Base-by-base conservation (phyloP, 179 eudicot genomes). In the Spinacia oleracea region DNA sequence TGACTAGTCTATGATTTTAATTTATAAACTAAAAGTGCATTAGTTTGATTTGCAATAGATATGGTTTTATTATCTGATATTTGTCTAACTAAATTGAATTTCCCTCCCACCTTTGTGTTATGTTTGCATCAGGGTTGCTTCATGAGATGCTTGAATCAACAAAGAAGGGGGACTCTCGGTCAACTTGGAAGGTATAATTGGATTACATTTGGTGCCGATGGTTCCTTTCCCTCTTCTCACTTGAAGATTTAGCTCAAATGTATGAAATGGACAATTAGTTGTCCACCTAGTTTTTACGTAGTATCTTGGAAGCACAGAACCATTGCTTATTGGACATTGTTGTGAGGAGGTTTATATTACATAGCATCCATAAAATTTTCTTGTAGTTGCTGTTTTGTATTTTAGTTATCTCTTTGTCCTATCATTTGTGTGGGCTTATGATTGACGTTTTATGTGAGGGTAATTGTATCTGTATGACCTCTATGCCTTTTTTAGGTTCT, bases 141-240 rank as follows among this genome's bases (percentile, higher is more conserved):
- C 80, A 86, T 77, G 99, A 96, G 88, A 96, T 96, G 99, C 97
- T 96, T 82, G 90, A 93, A 79, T 86, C 91, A 51, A 78, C 96
- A 32, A 96, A 88, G 85, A 79, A 83, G 53, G 92, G 91, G 78
- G 90, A 87, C 75, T 91, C 98, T 50, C 91, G 83, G 77, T 86
- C 97, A 76, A 87, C 86, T 66, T 93, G 98, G 99, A 93, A 93
- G 99, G 99, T 96, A 88, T 58, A 20, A 70, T 71, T 75, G 60
- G 74, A 73, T 81, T 70, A 63, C 29, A 2, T 62, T 75, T 46
- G 70, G 21, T 34, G 43, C 14, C 23, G 53, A 50, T 71, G 78
- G 12, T 29, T 34, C 34, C 74, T 50, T n/a, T 65, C 67, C 51
- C 25, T 73, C 16, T 51, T 18, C 18, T 48, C n/a, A 35, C 1